Evolutionary conservation across 371 early-diverging fungal species (phyloP).

Genomic region (Mortierella sp.): DNA sequence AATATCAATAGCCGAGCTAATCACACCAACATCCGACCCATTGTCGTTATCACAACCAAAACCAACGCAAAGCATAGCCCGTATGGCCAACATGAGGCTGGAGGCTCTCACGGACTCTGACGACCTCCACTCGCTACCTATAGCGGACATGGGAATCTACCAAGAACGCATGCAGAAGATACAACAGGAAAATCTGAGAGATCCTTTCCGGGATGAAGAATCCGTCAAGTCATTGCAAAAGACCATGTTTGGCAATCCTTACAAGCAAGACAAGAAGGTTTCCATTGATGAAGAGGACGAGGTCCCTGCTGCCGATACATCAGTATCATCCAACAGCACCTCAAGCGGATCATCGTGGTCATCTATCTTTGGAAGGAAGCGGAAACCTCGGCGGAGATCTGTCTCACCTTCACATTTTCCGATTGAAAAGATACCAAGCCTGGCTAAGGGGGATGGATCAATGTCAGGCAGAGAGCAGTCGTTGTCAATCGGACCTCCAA

Average conservation of each 20-base stretch:
- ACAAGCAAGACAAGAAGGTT: constrained; percentile 55
- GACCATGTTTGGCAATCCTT: constrained; percentile 81
- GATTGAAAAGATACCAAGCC: constrained; percentile 38
- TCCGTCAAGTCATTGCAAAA: constrained; percentile 56
- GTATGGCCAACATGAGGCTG: constrained; percentile 27
- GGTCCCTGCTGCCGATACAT: constrained; percentile 29
- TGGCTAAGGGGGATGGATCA: constrained; percentile 27
- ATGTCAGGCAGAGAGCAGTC: constrained; percentile 31
- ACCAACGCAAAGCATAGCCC: constrained; percentile 5
- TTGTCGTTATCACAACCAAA: constrained; percentile 15
- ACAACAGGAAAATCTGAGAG: constrained; percentile 60
- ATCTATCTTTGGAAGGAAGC: constrained; percentile 42
- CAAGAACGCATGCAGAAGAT: constrained; percentile 60
- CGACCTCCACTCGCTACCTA: constrained; percentile 68
- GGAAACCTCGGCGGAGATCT: constrained; percentile 47
- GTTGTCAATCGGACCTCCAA: constrained; percentile 24
- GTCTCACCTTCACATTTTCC: constrained; percentile 48
- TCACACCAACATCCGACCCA: constrained; percentile 1
- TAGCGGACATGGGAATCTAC: constrained; percentile 75
- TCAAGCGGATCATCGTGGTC: constrained; percentile 42
- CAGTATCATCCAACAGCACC: constrained; percentile 29
- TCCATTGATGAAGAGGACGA: constrained; percentile 50
- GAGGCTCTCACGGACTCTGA: constrained; percentile 56
- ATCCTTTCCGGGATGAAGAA: constrained; percentile 74
- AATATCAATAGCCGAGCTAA: background rate